Percentiles rank a stretch among this genome's conserved stretches.
Conservation (phyloP, 805 yeast genomes). For the Jamesozyma jinghongensis region DNA sequence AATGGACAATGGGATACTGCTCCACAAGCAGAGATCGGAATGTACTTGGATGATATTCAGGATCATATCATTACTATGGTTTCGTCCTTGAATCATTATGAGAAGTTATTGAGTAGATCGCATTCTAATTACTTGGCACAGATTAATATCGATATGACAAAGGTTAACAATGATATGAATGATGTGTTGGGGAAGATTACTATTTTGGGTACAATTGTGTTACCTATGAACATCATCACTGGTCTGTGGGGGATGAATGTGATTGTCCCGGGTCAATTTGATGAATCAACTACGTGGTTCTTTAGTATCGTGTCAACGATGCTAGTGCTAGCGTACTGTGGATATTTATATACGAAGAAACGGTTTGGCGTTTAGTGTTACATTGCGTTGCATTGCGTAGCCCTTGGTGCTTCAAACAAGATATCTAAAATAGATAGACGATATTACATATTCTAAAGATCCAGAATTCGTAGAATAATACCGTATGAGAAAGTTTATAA, state of each 20-base stretch:
- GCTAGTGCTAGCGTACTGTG: conserved; percentile 38
- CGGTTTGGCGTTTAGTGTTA: conserved; percentile 29
- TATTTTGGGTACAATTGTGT: conserved; percentile 84
- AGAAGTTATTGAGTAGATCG: conserved; percentile 85
- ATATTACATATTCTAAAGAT: no score
- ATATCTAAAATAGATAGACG: no score
- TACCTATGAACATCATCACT: conserved; percentile 91
- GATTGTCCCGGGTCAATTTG: conserved; percentile 84
- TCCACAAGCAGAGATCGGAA: conserved; percentile 78
- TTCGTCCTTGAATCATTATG: conserved; percentile 88
- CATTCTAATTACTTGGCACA: conserved; percentile 96
- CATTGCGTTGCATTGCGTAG: not conserved
- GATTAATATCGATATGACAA: conserved; percentile 95
- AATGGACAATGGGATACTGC: conserved; percentile 76
- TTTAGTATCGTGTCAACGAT: conserved; percentile 40
- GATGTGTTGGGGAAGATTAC: conserved; percentile 92
- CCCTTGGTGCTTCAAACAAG: no score
- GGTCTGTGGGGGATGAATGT: conserved; percentile 99
- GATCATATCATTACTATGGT: conserved; percentile 98
- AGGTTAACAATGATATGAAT: conserved; percentile 92
- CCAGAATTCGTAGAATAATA: not conserved
- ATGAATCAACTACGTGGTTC: conserved; percentile 58
- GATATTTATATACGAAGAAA: conserved; percentile 42
- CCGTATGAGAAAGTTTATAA: not conserved
- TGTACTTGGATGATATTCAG: conserved; percentile 94